Base-by-base conservation (phyloP, 129 eudicot genomes). In the Saussurea involucrata region DNA sequence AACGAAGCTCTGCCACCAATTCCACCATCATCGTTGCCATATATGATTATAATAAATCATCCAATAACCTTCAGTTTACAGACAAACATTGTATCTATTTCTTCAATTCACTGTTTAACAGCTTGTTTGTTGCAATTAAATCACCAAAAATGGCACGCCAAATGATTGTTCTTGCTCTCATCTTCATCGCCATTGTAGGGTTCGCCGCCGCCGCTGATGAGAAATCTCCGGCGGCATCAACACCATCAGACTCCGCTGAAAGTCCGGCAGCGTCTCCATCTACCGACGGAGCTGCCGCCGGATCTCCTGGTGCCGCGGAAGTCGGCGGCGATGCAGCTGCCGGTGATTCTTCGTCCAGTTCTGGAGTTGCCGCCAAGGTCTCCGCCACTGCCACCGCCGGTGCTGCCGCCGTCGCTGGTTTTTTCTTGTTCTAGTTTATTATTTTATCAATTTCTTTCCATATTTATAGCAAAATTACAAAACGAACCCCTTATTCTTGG, bases 181-280 rank as follows among this genome's bases (percentile, higher is more conserved):
- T 82, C 64, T 78, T 79, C 53, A 21, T 86, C 40, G 86, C 84
- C 74, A 21, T 71, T 63, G 84, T 69, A 1, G 83, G 80, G 9
- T 57, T 71, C 10, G 80, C 83, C 27, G 55, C 72, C 1, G 53
- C 86, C 2, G 46, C 85, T 8, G 69, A 66, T 2, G 31, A 49
- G 21, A 17, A 32, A 5, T 13, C 73, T 18, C 22, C 77, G 0
- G 27, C 68, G 12, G 67, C 88, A 0, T 25, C 84, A 12, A n/a
- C 83, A 6, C 10, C 73, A 8, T 57, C 76, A 12, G n/a, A 69
- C 11, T 11, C 78, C 3, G 46, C 76, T 6, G 79, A 25, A 17
- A 17, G 72, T 55, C 44, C 80, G 8, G 68, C 64, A 22, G 29
- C 68, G 0, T 17, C 76, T 21, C 73, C 71, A 0, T 8, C 76